Percentiles rank a stretch among this genome's conserved stretches.
These are phyloP conservation scores for Kurtzmaniella natalensis DNA, from an alignment of 1,139 yeast species.

Conservation along the genomic window DNA sequence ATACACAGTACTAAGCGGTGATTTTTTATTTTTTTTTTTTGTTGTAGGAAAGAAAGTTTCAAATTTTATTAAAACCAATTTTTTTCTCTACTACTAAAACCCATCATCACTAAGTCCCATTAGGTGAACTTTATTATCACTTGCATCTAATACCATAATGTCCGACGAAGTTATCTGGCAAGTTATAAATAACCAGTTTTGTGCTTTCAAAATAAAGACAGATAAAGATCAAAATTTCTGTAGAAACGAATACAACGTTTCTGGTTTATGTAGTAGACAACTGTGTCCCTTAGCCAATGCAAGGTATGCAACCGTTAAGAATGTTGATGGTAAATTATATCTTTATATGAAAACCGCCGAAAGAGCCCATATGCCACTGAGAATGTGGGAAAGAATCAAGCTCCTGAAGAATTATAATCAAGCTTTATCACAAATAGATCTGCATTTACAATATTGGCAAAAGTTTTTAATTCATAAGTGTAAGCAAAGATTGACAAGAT, in stretches of 20 bases:
- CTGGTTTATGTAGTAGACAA: conserved; percentile 87
- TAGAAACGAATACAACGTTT: conserved; percentile 82
- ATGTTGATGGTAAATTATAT: conserved; percentile 81
- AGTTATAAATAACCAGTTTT: conserved; percentile 83
- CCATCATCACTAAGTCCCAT: no score
- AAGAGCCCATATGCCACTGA: conserved; percentile 91
- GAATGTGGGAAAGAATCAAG: conserved; percentile 90
- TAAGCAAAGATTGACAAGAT: conserved; percentile 89
- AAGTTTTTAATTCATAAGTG: conserved; percentile 87
- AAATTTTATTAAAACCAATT: neutral
- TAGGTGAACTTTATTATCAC: no score
- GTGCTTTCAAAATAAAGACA: conserved; percentile 81
- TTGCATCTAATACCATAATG: no score
- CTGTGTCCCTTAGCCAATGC: conserved; percentile 97
- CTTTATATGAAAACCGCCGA: conserved; percentile 96
- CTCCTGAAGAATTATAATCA: conserved; percentile 81
- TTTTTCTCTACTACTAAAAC: conserved; percentile 1
- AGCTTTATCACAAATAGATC: conserved; percentile 86
- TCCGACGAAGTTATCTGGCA: conserved; percentile 80
- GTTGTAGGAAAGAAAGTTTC: neutral
- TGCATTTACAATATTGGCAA: conserved; percentile 87
- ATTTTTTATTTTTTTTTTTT: no score
- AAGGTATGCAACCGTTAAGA: conserved; percentile 90
- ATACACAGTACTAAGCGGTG: no score
- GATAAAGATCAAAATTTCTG: conserved; percentile 80